These are phyloP conservation scores for Boletus rubroflammeus DNA, from an alignment of 768 basidiomycete genomes.

Conservation along the genomic window DNA sequence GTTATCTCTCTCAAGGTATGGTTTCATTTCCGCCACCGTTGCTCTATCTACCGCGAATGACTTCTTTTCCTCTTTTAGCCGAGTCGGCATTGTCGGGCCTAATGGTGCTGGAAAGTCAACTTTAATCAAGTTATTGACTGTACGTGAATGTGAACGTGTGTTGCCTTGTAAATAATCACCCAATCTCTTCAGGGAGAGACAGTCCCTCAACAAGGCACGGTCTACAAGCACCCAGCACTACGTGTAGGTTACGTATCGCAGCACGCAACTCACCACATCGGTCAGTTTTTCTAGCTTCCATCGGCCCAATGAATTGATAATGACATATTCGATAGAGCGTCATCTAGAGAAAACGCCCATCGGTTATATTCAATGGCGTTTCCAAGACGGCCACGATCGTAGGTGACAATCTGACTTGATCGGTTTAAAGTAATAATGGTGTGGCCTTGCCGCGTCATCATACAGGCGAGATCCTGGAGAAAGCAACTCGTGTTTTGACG, in stretches of 20 bases:
- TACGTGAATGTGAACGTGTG: constrained; percentile 32
- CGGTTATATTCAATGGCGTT: constrained; percentile 97
- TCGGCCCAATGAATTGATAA: constrained; percentile 20
- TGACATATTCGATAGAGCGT: constrained; percentile 49
- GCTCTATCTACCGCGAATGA: constrained; percentile 11
- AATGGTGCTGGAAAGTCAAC: constrained; percentile 98
- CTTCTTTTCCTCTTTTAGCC: constrained; percentile 45
- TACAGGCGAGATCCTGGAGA: constrained; percentile 88
- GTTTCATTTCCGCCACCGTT: constrained; percentile 25
- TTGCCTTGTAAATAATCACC: constrained; percentile 9
- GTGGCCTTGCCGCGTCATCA: constrained; percentile 12
- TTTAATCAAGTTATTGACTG: constrained; percentile 89
- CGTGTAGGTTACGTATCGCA: constrained; percentile 97
- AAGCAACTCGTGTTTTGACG: constrained; percentile 87
- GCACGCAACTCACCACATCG: constrained; percentile 96
- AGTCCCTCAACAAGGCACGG: constrained; percentile 83
- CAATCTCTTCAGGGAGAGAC: constrained; percentile 70
- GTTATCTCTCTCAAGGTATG: constrained; percentile 84
- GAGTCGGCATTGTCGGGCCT: constrained; percentile 88
- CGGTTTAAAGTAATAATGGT: constrained; percentile 4
- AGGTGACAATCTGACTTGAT: constrained; percentile 31
- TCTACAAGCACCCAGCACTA: constrained; percentile 91
- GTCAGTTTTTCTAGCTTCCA: constrained; percentile 35
- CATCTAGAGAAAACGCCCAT: constrained; percentile 97
- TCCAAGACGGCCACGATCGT: constrained; percentile 98